Base-by-base conservation (phyloP, 768 basidiomycete genomes). In the Auriscalpium orientale region DNA sequence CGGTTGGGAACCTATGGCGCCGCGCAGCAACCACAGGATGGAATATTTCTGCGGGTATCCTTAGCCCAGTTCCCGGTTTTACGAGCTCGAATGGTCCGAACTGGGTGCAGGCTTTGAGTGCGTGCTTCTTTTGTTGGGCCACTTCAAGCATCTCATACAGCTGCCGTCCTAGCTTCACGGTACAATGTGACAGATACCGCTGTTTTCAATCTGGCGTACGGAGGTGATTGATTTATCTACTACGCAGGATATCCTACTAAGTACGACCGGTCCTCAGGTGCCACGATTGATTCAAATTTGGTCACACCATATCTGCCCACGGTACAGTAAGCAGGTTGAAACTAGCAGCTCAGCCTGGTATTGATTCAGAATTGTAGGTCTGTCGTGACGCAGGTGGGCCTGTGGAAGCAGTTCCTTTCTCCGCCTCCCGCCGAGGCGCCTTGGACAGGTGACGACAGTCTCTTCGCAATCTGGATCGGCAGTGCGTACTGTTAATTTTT, bases 51-150 rank as follows among this genome's bases (percentile, higher is more conserved):
- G 75, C 74, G 9, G 82, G 82, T 8, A 68, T 83, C 13, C 60
- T 79, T 58, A 80, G 82, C 0, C 72, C 76, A 7, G 72, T 70
- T 44, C 81, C 82, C 13, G 76, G 77, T 45, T 76, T 71, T 58
- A 79, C 77, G 9, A 80, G 80, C 8, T 81, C 80, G 15, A 81
- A 83, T 64, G 82, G 83, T 16, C 82, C 76, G 1, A 85, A 82
- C 64, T 85, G 83, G 83, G 81, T 82, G 7, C 65, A 77, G 55
- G 77, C 71, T 60, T 70, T 83, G 53, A 71, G 82, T 82, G 55
- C 58, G 70, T 57, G 22, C 40, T 38, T 20, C 21, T 54, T 15
- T 33, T 12, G 6, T 8, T 18, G 35, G 12, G 33, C 60, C 56
- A 58, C 35, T 37, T 45, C 44, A 43, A 50, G 48, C 38, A 18